Evolutionary conservation across 164 flowering plant genomes (phyloP), one percentile per base, ranked within the genome.

Genomic region (Vitis amurensis): DNA sequence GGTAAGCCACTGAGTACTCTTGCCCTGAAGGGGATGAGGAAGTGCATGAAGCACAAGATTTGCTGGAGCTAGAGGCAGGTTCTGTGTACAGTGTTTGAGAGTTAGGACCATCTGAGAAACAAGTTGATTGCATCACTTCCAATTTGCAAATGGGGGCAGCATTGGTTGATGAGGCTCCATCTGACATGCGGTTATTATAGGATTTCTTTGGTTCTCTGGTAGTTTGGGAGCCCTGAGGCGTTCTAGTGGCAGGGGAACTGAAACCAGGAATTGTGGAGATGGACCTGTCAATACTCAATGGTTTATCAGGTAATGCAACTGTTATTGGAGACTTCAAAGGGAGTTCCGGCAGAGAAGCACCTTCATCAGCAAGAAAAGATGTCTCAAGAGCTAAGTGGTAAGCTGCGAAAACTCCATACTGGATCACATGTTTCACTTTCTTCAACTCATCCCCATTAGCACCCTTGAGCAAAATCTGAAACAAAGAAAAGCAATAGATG

Each of bases 331-430:
- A 75, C 50, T 85, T 81, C 73, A 91, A 72, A 4, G 96, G 91
- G 52, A 91, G 84, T 73, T 89, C 93, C 14, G 93, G 93, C 61
- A 91, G 82, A 23, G 94, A 84, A 67, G 98, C 98, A 53, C 98
- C 91, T 83, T 92, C 98, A 78, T 92, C 98, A 68, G 98, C 98
- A 74, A 92, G 91, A 82, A 92, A 92, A 73, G 88, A 92, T 67
- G 96, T 92, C 84, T 92, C 98, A 70, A 92, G 61, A 66, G 91
- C 98, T 83, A 92, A 78, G 74, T 92, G 98, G 83, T 92, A 91
- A 68, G 98, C 98, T 11, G 98, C 98, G 75, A 92, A 92, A 63
- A 91, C 67, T 66, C 91, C 93, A 85, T 92, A 92, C 67, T 91
- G 98, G 51, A 89, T 75, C 49, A 92, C 94, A 81, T 88, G 94